Conservation (phyloP, 495 filamentous ascomycete genomes). For the Elaphomyces granulatus region DNA sequence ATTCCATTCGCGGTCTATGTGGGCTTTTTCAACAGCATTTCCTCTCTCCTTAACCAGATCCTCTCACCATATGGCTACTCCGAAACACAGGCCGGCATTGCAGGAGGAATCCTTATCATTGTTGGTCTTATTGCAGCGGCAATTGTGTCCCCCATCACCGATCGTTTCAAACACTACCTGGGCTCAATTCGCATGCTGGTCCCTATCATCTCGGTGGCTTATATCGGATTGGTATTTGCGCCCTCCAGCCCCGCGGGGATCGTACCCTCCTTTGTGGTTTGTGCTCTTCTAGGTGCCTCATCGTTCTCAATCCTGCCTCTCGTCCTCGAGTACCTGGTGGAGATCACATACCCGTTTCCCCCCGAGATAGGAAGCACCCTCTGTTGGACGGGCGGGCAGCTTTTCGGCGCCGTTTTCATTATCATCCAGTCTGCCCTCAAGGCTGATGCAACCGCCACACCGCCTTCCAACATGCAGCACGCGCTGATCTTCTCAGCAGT, state of each 20-base stretch:
- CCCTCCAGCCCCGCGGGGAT: conserved; percentile 53
- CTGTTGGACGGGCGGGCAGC: conserved; percentile 63
- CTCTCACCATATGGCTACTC: conserved; percentile 67
- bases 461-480: conserved; percentile 53
- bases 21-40: conserved; percentile 83
- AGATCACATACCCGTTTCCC: conserved; percentile 74
- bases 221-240: conserved; percentile 70
- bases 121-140: conserved; percentile 69
- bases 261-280: conserved; percentile 52
- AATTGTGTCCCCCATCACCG: conserved; percentile 63
- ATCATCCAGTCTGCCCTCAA: conserved; percentile 68
- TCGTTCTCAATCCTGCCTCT: conserved; percentile 73
- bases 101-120: conserved; percentile 79
- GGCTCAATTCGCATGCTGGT: conserved; percentile 58
- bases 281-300: conserved; percentile 56
- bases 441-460: conserved; percentile 36
- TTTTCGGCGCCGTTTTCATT: conserved; percentile 69
- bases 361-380: conserved; percentile 74
- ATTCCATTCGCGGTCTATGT: conserved; percentile 73
- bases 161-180: conserved; percentile 69
- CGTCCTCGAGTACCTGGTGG: conserved; percentile 71
- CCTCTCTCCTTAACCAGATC: conserved; percentile 81
- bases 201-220: conserved; percentile 57
- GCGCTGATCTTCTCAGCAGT: conserved; percentile 71
- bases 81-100: conserved; percentile 74